Conservation (phyloP, 75 land plant species). For the Ceratopteris richardii region DNA sequence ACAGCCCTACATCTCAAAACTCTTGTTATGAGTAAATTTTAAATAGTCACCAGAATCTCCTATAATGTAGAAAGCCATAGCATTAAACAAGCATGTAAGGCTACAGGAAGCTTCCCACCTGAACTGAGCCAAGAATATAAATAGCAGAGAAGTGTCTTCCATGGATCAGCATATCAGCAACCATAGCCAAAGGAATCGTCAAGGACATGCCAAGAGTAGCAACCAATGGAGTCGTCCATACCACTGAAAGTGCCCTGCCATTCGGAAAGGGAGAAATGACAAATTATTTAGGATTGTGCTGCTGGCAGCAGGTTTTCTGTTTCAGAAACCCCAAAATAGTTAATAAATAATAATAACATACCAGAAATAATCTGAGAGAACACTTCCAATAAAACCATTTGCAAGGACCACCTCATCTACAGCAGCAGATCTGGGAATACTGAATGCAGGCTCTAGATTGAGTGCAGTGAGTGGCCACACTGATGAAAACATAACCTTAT, state of each 20-base stretch:
- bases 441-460: slow-evolving; percentile 79
- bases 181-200: slow-evolving; percentile 93
- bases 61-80: too few species aligned
- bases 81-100: too few species aligned
- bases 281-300: too few species aligned
- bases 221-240: slow-evolving; percentile 96
- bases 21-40: too few species aligned
- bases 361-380: slow-evolving; percentile 96
- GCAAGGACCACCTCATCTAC: slow-evolving; percentile 86
- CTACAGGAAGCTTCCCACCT: too few species aligned
- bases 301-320: too few species aligned
- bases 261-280: neutral
- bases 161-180: slow-evolving; percentile 96
- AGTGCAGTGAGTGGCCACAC: slow-evolving; percentile 81
- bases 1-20: too few species aligned
- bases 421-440: slow-evolving; percentile 68
- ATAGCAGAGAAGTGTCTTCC: slow-evolving; percentile 90
- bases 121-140: slow-evolving; percentile 85
- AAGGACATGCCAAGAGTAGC: slow-evolving; percentile 97
- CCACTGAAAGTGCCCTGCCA: slow-evolving; percentile 83
- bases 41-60: too few species aligned
- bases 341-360: too few species aligned
- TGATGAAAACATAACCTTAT: slow-evolving; percentile 19
- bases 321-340: too few species aligned
- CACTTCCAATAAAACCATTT: slow-evolving; percentile 91